Conservation (phyloP, 108 stramenopile genomes). For the Stephanodiscus minutulus region DNA sequence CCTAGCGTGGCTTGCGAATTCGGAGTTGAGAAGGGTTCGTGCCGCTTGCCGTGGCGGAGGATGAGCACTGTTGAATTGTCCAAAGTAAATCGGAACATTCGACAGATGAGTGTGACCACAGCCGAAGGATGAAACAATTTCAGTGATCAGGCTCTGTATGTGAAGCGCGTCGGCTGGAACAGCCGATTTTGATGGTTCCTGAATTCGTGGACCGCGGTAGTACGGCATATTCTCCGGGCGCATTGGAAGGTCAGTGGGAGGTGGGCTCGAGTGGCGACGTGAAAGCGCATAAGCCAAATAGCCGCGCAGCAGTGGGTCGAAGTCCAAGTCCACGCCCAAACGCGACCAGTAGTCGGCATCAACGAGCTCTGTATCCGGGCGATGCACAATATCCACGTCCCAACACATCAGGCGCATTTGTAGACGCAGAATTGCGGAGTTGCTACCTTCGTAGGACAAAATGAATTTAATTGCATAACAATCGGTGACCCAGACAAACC, state of each 20-base stretch:
- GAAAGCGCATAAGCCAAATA: neutral
- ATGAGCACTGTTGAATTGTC: neutral
- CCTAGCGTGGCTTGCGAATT: neutral
- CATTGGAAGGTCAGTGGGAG: constrained; percentile 8
- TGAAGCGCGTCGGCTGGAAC: neutral
- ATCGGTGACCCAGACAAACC: constrained; percentile 2
- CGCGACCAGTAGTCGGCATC: neutral
- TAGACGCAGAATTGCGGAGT: neutral
- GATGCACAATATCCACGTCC: constrained; percentile 2
- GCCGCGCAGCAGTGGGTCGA: neutral
- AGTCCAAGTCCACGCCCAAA: neutral
- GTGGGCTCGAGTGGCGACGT: neutral
- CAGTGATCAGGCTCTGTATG: too few relatives aligned
- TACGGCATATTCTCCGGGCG: neutral
- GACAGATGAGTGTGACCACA: neutral
- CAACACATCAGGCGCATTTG: constrained; percentile 2
- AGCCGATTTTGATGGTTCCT: neutral
- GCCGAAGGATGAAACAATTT: too few relatives aligned
- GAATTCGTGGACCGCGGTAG: neutral
- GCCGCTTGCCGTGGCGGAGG: neutral
- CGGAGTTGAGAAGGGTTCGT: neutral
- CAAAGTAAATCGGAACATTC: neutral
- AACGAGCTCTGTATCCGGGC: neutral
- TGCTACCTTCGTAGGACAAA: constrained; percentile 1
- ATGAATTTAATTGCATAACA: neutral